These are phyloP conservation scores for Sophora flavescens DNA, from an alignment of 306 rosid genomes.

Conservation along the genomic window DNA sequence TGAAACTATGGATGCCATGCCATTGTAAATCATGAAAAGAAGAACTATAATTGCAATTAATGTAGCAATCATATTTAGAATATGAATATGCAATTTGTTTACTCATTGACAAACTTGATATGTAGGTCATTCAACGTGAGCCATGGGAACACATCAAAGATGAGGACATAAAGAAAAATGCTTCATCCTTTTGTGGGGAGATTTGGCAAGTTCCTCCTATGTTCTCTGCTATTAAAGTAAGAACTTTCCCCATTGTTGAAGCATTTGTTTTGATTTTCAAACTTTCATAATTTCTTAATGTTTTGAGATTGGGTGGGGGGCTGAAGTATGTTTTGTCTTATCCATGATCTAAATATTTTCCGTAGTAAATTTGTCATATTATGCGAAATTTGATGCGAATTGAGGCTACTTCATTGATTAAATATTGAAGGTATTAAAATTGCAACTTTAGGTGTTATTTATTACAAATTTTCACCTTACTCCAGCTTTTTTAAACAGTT, in stretches of 20 bases:
- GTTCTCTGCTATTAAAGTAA: constrained; percentile 99
- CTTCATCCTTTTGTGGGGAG: constrained; percentile 84
- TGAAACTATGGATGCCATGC: neutral
- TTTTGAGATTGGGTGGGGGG: constrained; percentile 22
- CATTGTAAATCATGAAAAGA: constrained; percentile 1
- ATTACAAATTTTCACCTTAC: neutral
- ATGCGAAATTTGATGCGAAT: constrained; percentile 5
- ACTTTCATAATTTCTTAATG: constrained; percentile 13
- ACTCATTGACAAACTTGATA: constrained; percentile 43
- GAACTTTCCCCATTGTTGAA: constrained; percentile 41
- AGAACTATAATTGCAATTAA: constrained; percentile 26
- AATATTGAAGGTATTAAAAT: neutral
- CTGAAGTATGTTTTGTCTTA: constrained; percentile 26
- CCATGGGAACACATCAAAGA: constrained; percentile 99
- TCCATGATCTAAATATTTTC: neutral
- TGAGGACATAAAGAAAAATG: constrained; percentile 78
- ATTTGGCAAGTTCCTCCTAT: constrained; percentile 99
- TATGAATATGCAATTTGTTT: constrained; percentile 36
- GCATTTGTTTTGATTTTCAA: neutral
- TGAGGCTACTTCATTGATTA: constrained; percentile 1
- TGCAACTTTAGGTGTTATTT: neutral
- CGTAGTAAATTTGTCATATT: neutral
- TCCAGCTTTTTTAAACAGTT: constrained; percentile 35
- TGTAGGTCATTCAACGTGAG: constrained; percentile 96
- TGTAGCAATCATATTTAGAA: constrained; percentile 13